A percentile compares a stretch with the other conserved stretches of the same genome.
These are phyloP conservation scores for Butyriboletus loyo DNA, from an alignment of 768 basidiomycete species.

Conservation along the genomic window DNA sequence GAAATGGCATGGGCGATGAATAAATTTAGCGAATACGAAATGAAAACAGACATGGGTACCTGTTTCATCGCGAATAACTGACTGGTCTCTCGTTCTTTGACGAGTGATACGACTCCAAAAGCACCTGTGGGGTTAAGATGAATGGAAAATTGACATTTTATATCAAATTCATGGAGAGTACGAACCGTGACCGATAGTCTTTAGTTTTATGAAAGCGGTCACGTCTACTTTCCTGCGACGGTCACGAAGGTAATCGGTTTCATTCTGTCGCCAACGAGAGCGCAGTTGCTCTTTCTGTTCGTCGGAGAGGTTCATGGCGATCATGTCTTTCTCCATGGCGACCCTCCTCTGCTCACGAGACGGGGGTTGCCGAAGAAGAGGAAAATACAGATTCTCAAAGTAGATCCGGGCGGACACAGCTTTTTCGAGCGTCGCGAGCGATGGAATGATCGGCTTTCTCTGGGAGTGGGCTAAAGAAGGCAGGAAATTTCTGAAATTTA, in stretches of 20 bases:
- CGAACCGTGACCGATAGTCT: conserved; percentile 92
- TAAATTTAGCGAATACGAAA: conserved; percentile 26
- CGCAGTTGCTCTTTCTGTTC: conserved; percentile 70
- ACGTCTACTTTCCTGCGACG: conserved; percentile 78
- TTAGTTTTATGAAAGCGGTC: conserved; percentile 82
- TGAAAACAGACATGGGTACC: conserved; percentile 43
- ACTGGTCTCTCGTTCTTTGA: conserved; percentile 75
- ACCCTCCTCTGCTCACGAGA: conserved; percentile 81
- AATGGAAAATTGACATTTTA: conserved; percentile 17
- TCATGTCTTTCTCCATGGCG: conserved; percentile 88
- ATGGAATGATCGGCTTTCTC: conserved; percentile 70
- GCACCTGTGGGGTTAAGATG: conserved; percentile 58
- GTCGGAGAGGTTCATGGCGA: conserved; percentile 64
- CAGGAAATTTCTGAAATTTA: conserved; percentile 21
- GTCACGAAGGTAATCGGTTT: conserved; percentile 87
- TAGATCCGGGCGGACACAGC: conserved; percentile 90
- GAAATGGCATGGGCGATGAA: conserved; percentile 25
- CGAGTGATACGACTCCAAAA: conserved; percentile 94
- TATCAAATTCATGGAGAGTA: conserved; percentile 26
- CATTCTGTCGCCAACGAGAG: conserved; percentile 78
- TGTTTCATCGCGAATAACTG: conserved; percentile 96
- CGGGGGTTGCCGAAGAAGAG: conserved; percentile 77
- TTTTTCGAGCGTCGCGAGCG: conserved; percentile 88
- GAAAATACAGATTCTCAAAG: conserved; percentile 90
- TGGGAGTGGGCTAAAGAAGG: conserved; percentile 37